Evolutionary conservation across 2,329 filamentous ascomycete species (phyloP).

Genomic region (Aspergillus niger): DNA sequence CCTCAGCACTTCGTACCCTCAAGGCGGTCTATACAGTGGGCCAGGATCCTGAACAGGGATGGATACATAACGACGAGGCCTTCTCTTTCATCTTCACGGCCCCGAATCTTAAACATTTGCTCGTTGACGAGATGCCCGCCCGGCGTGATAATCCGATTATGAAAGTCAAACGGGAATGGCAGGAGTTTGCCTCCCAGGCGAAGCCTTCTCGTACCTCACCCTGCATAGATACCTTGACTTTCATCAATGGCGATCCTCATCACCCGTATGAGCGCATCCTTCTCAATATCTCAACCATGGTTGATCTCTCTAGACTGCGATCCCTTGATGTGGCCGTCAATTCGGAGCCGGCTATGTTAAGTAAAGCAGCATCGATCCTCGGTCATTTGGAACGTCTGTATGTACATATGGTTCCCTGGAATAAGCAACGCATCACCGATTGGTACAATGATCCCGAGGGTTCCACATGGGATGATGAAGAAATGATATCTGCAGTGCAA

Average conservation of each 20-base stretch:
- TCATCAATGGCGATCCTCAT: neutral
- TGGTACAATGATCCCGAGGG: neutral
- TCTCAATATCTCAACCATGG: neutral
- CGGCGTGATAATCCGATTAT: rapidly evolving
- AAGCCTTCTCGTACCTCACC: neutral
- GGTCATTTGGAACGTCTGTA: neutral
- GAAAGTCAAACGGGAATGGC: neutral
- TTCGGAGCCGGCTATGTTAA: neutral
- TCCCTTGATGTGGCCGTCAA: neutral
- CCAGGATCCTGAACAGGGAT: neutral
- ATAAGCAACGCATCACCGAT: neutral
- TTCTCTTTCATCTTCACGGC: conserved; percentile 2
- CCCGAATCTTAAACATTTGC: conserved; percentile 4
- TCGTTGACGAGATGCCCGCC: neutral
- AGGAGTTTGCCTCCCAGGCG: neutral
- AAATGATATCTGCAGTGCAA: neutral
- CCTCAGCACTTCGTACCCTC: neutral
- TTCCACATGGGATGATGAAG: neutral
- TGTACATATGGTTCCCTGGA: neutral
- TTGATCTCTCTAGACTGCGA: neutral
- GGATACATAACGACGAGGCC: neutral
- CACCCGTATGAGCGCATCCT: neutral
- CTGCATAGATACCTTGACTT: neutral
- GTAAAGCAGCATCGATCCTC: neutral
- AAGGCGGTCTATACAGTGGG: neutral